phyloP scores from a whole-genome alignment of 1,284 basidiomycete species.

The Puccinia horiana region DNA sequence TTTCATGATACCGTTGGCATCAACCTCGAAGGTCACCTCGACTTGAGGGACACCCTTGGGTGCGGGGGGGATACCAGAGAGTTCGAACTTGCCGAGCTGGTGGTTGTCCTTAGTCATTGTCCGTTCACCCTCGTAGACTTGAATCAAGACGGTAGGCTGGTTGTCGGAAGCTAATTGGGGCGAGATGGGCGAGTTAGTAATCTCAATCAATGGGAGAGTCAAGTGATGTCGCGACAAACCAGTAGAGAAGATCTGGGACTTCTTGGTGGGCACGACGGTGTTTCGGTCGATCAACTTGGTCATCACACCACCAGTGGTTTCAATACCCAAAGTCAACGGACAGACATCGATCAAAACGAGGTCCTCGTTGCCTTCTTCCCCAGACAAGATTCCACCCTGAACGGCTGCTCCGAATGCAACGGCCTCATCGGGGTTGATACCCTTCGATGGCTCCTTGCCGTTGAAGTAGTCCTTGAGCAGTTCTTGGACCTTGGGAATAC shows the following conservation, averaged over 20 bases:
- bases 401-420: slow-evolving; percentile 91
- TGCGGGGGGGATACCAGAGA: slow-evolving; percentile 85
- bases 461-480: slow-evolving; percentile 89
- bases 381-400: slow-evolving; percentile 93
- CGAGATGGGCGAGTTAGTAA: slow-evolving; percentile 55
- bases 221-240: no score
- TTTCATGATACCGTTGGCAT: slow-evolving; percentile 73
- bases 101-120: slow-evolving; percentile 97
- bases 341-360: slow-evolving; percentile 94
- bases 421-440: slow-evolving; percentile 69
- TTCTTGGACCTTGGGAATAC: slow-evolving; percentile 97
- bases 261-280: slow-evolving; percentile 97
- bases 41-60: slow-evolving; percentile 94
- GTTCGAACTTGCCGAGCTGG: slow-evolving; percentile 93
- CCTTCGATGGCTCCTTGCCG: slow-evolving; percentile 87
- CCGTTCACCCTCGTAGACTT: slow-evolving; percentile 90
- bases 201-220: neutral
- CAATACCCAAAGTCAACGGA: slow-evolving; percentile 92
- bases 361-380: slow-evolving; percentile 76
- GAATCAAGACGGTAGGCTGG: slow-evolving; percentile 80
- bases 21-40: slow-evolving; percentile 91
- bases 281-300: slow-evolving; percentile 95
- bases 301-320: slow-evolving; percentile 97
- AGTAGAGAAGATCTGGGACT: slow-evolving; percentile 95
- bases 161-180: slow-evolving; percentile 72